Percentiles rank a stretch among this genome's conserved stretches.
phyloP scores from a whole-genome alignment of 768 basidiomycete genomes.

The Mycena kentingensis region DNA sequence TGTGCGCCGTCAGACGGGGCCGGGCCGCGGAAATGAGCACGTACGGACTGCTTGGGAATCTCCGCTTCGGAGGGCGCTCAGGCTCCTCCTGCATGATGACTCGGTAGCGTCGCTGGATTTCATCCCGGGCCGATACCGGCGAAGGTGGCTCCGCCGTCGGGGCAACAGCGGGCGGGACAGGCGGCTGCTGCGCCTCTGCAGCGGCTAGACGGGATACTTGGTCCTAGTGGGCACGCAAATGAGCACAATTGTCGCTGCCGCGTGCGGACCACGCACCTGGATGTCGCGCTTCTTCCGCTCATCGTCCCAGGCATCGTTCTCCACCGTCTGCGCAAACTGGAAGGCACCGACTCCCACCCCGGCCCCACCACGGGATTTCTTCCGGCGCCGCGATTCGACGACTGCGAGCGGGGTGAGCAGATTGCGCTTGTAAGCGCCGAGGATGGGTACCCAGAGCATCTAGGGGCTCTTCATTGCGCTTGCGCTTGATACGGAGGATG shows the following conservation, averaged over 20 bases:
- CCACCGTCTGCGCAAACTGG: constrained; percentile 81
- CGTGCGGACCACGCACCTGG: constrained; percentile 47
- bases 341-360: constrained; percentile 66
- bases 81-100: constrained; percentile 42
- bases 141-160: constrained; percentile 21
- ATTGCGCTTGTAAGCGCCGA: constrained; percentile 15
- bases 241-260: neutral
- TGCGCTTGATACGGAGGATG: constrained; percentile 80
- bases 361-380: constrained; percentile 58
- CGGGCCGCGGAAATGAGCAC: constrained; percentile 14
- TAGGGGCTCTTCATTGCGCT: constrained; percentile 78
- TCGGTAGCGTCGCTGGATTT: constrained; percentile 51
- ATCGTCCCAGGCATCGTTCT: constrained; percentile 68
- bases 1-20: constrained; percentile 25
- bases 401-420: constrained; percentile 40
- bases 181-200: constrained; percentile 34
- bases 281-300: constrained; percentile 56
- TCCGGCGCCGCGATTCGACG: constrained; percentile 64
- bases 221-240: constrained; percentile 40
- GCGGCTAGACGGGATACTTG: constrained; percentile 56
- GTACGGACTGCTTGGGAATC: constrained; percentile 45
- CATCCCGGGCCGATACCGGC: constrained; percentile 34
- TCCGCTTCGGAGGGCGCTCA: constrained; percentile 28
- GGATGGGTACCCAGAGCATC: constrained; percentile 66
- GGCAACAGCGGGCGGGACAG: constrained; percentile 16